These are phyloP conservation scores for Suillus subaureus DNA, from an alignment of 768 basidiomycete genomes.

Conservation along the genomic window DNA sequence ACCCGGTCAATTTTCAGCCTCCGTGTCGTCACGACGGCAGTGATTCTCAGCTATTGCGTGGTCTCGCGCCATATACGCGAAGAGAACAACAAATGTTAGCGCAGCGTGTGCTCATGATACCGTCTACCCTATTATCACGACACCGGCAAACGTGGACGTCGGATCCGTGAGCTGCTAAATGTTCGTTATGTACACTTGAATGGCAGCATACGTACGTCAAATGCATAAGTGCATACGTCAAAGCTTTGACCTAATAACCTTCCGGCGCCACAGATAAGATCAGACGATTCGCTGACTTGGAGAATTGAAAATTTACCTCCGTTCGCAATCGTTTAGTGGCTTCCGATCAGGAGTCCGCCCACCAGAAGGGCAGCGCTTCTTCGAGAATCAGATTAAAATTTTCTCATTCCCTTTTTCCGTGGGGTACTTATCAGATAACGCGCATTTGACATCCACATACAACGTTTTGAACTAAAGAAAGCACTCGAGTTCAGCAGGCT, in stretches of 20 bases:
- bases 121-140: neutral
- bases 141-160: neutral
- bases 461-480: conserved; percentile 4
- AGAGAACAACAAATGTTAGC: neutral
- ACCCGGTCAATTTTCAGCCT: neutral
- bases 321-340: neutral
- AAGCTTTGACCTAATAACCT: neutral
- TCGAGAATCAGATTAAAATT: neutral
- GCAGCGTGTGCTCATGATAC: neutral
- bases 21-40: neutral
- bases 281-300: conserved; percentile 1
- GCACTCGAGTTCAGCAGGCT: neutral
- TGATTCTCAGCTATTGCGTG: neutral
- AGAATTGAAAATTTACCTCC: conserved; percentile 4
- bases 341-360: conserved; percentile 1
- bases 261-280: conserved; percentile 3
- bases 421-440: conserved; percentile 5
- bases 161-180: neutral
- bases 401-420: neutral
- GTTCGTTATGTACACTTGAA: neutral
- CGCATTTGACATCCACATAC: neutral
- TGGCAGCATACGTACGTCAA: neutral
- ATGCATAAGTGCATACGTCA: neutral
- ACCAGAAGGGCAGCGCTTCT: neutral
- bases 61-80: neutral